Base-by-base conservation (phyloP, 225 moss, liverwort and hornwort species). In the Marchantia paleacea region DNA sequence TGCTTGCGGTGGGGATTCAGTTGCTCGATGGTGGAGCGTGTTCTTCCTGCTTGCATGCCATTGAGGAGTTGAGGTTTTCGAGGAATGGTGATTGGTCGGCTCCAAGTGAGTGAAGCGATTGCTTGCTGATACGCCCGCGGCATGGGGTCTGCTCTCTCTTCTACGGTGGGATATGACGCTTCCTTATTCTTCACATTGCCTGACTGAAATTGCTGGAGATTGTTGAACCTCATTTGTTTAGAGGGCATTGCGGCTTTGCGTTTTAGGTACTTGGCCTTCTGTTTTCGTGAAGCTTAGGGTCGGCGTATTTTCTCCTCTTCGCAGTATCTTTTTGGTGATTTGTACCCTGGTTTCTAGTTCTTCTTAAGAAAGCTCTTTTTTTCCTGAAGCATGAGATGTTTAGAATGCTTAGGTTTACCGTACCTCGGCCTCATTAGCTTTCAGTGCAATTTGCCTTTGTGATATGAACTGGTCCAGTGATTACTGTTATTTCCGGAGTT, bases 111-210 rank as follows among this genome's bases (percentile, higher is more conserved):
- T 81, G 75, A 82, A 24, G 79, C 20, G 52, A 19, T 19, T 72
- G 24, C 31, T 47, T 26, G 19, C 60, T 61, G 73, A 78, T 19
- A 68, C 67, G 20, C 19, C 50, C 77, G 51, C 20, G 73, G 19
- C 61, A 85, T 85, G 86, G 86, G 83, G 54, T 64, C 86, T 25
- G 69, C 82, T 24, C 61, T 78, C 24, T 86, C 86, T 22, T 80
- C 77, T 26, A 77, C 80, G 80, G 73, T 82, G 80, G 39, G 80
- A 75, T 80, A 76, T 62, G 72, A 31, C 9, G 53, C 15, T 53
- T 51, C 52, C 7, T 63, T 29, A 16, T 39, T 10, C 19, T 30
- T 22, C 15, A 51, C 14, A 24, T 52, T 28, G 9, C 22, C 52
- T 0, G 53, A 18, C 7, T 24, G 25, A 10, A 25, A 5, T 54